These are phyloP conservation scores for Cordyceps tenuipes DNA, from an alignment of 2,329 filamentous ascomycete species.

Conservation along the genomic window DNA sequence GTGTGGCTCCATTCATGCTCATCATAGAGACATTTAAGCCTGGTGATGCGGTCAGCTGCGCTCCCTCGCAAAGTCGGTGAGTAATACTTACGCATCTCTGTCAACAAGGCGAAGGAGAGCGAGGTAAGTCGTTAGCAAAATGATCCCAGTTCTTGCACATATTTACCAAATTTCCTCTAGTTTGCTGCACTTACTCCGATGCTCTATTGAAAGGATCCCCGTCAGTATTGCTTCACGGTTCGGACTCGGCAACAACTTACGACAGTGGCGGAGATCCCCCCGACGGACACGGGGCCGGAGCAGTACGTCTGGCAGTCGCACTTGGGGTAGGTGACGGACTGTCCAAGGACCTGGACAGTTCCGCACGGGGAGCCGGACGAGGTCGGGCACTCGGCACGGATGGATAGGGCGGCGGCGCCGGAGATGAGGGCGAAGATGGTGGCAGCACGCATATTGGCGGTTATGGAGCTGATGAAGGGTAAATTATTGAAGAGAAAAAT, in stretches of 20 bases:
- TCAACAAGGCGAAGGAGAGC: neutral
- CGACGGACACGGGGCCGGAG: neutral
- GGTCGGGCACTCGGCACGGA: constrained; percentile 9
- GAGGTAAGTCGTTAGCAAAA: constrained; percentile 1
- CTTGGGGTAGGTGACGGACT: constrained; percentile 3
- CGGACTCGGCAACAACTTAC: neutral
- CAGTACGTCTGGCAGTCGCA: constrained; percentile 4
- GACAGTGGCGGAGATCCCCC: neutral
- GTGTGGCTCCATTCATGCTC: neutral
- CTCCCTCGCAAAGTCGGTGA: neutral
- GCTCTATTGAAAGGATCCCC: neutral
- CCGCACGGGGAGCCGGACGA: constrained; percentile 8
- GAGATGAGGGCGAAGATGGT: constrained; percentile 9
- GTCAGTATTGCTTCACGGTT: neutral
- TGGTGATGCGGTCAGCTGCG: constrained; percentile 4
- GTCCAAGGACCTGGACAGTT: neutral
- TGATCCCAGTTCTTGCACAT: neutral
- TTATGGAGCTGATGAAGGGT: neutral
- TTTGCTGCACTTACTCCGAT: constrained; percentile 8
- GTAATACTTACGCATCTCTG: constrained; percentile 4
- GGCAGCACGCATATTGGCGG: constrained; percentile 3
- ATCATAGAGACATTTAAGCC: neutral
- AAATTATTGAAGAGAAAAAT: neutral
- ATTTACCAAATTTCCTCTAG: neutral
- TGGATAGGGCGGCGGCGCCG: constrained; percentile 5